phyloP scores from a whole-genome alignment of 495 filamentous ascomycete genomes.

The Cercophora newfieldiana region DNA sequence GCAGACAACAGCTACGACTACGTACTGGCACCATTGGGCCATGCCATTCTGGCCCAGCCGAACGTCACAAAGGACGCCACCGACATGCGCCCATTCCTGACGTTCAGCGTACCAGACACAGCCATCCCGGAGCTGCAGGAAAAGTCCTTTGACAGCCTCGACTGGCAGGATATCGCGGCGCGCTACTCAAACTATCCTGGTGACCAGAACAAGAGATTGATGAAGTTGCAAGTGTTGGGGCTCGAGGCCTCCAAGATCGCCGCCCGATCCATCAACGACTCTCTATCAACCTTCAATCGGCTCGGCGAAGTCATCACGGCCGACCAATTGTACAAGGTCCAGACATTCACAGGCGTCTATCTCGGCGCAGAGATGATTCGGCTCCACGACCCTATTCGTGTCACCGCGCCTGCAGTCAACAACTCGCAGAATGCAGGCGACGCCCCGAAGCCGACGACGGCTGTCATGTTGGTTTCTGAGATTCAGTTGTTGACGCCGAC shows the following conservation, averaged over 20 bases:
- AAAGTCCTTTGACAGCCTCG: conserved; percentile 29
- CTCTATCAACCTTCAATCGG: conserved; percentile 43
- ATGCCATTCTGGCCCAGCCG: conserved; percentile 23
- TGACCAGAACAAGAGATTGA: conserved; percentile 15
- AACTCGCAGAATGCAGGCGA: neutral
- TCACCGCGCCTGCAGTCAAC: conserved; percentile 14
- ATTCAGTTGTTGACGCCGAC: conserved; percentile 25
- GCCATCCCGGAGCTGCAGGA: conserved; percentile 24
- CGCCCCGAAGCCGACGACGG: conserved; percentile 25
- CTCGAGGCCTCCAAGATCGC: conserved; percentile 50
- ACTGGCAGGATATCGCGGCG: conserved; percentile 30
- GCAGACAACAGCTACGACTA: conserved; percentile 27
- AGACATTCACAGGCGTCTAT: conserved; percentile 38
- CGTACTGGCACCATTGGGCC: conserved; percentile 31
- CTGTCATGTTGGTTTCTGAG: conserved; percentile 38
- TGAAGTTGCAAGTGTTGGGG: conserved; percentile 32
- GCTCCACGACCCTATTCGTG: conserved; percentile 41
- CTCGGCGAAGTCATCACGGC: conserved; percentile 19
- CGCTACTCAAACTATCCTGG: conserved; percentile 20
- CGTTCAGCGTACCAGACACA: conserved; percentile 43
- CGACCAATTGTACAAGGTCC: conserved; percentile 14
- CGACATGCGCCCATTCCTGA: conserved; percentile 49
- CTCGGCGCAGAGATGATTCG: conserved; percentile 48
- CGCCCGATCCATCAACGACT: conserved; percentile 42
- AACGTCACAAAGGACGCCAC: conserved; percentile 30